Evolutionary conservation across 2,329 filamentous ascomycete species (phyloP).

Genomic region (Clonostachys byssicola): DNA sequence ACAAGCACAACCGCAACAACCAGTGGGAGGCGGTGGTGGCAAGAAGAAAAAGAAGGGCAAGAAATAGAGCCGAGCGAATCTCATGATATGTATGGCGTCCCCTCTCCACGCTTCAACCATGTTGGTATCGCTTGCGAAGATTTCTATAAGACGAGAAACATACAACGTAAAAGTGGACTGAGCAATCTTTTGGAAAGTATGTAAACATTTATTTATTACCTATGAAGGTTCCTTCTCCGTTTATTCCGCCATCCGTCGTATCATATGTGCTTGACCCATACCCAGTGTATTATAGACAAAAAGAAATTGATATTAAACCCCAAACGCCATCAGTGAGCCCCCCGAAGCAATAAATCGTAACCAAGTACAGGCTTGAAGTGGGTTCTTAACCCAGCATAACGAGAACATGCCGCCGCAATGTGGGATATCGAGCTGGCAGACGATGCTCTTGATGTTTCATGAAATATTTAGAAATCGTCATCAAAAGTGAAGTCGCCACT

Average conservation of each 20-base stretch:
- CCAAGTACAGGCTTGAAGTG: too few species aligned
- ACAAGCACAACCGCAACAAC: constrained; percentile 15
- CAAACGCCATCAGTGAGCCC: neutral
- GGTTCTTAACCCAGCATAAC: too few species aligned
- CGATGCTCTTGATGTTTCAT: constrained; percentile 8
- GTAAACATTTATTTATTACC: neutral
- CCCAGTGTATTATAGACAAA: neutral
- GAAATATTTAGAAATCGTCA: constrained; percentile 79
- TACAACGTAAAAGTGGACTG: too few species aligned
- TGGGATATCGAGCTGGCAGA: too few species aligned
- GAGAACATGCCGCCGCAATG: too few species aligned
- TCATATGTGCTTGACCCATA: constrained; percentile 1
- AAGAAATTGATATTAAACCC: neutral
- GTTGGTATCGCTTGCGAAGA: too few species aligned
- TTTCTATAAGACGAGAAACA: too few species aligned
- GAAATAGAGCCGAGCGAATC: constrained; percentile 36
- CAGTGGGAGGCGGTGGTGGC: constrained; percentile 31
- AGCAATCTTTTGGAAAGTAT: neutral
- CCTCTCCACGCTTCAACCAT: too few species aligned
- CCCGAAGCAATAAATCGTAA: neutral
- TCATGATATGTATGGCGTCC: too few species aligned
- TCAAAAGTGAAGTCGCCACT: constrained; percentile 89
- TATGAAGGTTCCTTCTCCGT: too few species aligned
- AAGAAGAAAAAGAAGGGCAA: constrained; percentile 73
- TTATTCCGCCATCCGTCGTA: neutral